Evolutionary conservation across 164 flowering plant species (phyloP), one percentile per base, ranked within the genome.

Genomic region (Santalum album): DNA sequence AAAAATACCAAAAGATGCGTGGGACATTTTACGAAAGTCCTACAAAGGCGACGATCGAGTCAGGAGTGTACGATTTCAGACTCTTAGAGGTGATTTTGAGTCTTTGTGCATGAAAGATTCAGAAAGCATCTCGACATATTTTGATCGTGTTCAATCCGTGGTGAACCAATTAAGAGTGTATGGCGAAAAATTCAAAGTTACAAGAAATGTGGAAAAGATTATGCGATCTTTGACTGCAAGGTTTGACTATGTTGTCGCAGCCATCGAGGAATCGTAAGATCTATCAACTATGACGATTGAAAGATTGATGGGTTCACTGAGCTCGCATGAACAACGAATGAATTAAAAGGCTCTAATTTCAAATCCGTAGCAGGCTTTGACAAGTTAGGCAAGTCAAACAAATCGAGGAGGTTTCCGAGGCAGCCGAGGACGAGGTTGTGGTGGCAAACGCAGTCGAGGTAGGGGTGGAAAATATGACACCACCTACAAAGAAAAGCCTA

Each of bases 21-120:
- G 40, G 16, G 49, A 46, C 7, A 46, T 46, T 46, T 46, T 46
- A 21, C 9, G 18, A 46, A 46, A 46, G 18, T 46, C 22, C 22
- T 46, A 46, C 49, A 20, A 46, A 46, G 49, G 49, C 15, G 22
- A 46, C 12, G 49, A 46, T 20, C 49, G 22, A 3, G 22, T 46
- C 7, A 46, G 18, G 15, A 12, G 49, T 1, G 49, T 36, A 14
- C 12, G 22, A 21, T 3, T 46, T 6, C 40, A 36, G 12, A 36
- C 40, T 1, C 40, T 36, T 9, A 2, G 40, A 36, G 40, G 40
- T 36, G 40, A 36, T 12, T 36, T 36, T 6, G 40, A 36, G 40
- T 36, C 40, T 36, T 12, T 36, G 12, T 12, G 15, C 15, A 36
- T 36, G 15, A 36, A 6, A 36, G 15, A 36, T 12, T 36, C 12